Evolutionary conservation across 1,284 basidiomycete species (phyloP).

Genomic region (Trametes versicolor): DNA sequence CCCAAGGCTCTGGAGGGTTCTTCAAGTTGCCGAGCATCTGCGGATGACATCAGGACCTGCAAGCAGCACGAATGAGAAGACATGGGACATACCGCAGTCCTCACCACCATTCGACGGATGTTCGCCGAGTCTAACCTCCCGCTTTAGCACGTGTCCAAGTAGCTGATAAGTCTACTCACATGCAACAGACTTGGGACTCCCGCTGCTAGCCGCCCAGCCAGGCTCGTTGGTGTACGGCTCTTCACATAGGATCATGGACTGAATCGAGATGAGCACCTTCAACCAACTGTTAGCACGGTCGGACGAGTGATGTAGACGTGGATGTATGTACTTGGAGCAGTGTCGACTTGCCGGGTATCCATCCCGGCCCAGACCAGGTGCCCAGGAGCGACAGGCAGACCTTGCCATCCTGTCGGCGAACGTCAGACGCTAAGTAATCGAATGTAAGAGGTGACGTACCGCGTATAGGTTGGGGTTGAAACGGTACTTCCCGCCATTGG

Average conservation of each 20-base stretch:
- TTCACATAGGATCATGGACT: conserved; percentile 91
- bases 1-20: conserved; percentile 84
- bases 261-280: conserved; percentile 92
- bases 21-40: conserved; percentile 89
- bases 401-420: conserved; percentile 76
- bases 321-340: conserved; percentile 55
- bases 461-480: conserved; percentile 94
- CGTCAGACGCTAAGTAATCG: conserved; percentile 16
- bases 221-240: conserved; percentile 93
- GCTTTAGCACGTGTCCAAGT: conserved; percentile 4
- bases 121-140: conserved; percentile 78
- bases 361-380: conserved; percentile 91
- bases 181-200: conserved; percentile 76
- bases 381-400: conserved; percentile 92
- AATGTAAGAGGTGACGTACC: conserved; percentile 52
- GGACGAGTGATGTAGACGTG: neutral
- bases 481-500: conserved; percentile 87
- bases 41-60: conserved; percentile 18
- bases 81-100: conserved; percentile 72
- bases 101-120: conserved; percentile 87
- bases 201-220: conserved; percentile 78
- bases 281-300: neutral
- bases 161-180: conserved; percentile 57
- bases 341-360: conserved; percentile 88
- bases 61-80: neutral